Base-by-base conservation (phyloP, 2,329 filamentous ascomycete species). In the Biscogniauxia sp. region DNA sequence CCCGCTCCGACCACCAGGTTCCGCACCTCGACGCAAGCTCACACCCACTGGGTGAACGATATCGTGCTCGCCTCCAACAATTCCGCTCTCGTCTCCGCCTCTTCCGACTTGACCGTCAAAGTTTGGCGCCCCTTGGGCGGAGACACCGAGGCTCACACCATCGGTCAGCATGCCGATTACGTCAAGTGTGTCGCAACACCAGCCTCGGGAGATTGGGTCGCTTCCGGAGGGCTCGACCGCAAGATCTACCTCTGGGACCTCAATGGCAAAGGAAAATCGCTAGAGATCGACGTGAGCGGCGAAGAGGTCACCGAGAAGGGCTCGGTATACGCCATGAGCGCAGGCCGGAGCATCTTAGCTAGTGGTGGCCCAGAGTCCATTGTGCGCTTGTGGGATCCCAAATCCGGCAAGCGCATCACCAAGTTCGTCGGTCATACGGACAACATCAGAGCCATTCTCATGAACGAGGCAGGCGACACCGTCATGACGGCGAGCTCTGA, bases 371-470 rank as follows among this genome's bases (percentile, higher is more conserved):
- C 95, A 0, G 95, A 99, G 77, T 95, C 92, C 72, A 92, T 93
- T 51, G 91, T 98, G 37, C 86, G 95, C 57, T 80, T 99, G 15
- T 97, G 96, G 90, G 95, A 99, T 76, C 87, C 92, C 54, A 88
- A 89, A 69, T 90, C 92, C 9, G 94, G 94, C 59, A 92, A 95
- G 78, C 86, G 91, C 64, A 90, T 98, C 61, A 98, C 93, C 65
- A 98, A 97, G 75, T 94, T 99, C 66, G 92, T 98, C 20, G 95
- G 95, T 5, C 95, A 99, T 74, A 96, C 94, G 20, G 93, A 96
- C 80, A 97, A 94, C 67, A 89, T 99, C 66, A 88, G 95, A 54
- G 90, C 94, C 68, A 93, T 99, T 64, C 80, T 99, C 56, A 88
- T 99, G 66, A 96, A 92, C 69, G 88, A 94, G 67, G 88, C 91